Evolutionary conservation across 352 stramenopile genomes (phyloP).

Genomic region (Phytopythium sindhum): DNA sequence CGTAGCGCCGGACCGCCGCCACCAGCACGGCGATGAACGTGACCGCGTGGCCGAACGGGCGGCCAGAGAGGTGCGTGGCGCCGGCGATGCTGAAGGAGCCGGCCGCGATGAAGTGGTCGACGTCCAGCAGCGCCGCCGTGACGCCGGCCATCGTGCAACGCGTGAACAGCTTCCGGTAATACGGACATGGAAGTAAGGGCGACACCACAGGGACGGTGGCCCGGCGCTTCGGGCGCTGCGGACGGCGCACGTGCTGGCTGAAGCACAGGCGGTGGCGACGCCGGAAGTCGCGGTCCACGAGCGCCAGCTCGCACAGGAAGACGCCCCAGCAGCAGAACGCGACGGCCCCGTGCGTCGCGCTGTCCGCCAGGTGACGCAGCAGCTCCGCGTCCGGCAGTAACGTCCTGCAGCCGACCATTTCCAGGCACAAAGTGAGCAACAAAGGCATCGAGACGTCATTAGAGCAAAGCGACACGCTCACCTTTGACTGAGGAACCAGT

Average conservation of each 20-base stretch:
- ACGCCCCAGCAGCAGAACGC: constrained; percentile 56
- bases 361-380: constrained; percentile 65
- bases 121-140: constrained; percentile 46
- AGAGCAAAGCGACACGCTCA: constrained; percentile 19
- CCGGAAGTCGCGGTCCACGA: background rate
- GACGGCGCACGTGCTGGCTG: background rate
- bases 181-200: background rate
- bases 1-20: constrained; percentile 33
- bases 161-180: background rate
- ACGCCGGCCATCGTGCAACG: constrained; percentile 32
- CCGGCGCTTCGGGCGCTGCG: background rate
- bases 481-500: constrained; percentile 60
- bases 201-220: constrained; percentile 8
- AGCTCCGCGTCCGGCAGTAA: constrained; percentile 32
- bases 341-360: constrained; percentile 45
- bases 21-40: constrained; percentile 57
- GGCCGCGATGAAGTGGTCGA: constrained; percentile 75
- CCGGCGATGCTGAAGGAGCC: constrained; percentile 46
- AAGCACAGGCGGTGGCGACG: background rate
- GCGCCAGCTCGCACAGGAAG: constrained; percentile 44
- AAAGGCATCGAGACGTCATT: no score
- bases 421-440: no score
- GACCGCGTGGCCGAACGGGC: constrained; percentile 65
- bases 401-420: constrained; percentile 7
- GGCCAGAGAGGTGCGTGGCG: constrained; percentile 52